A percentile compares a stretch with the other conserved stretches of the same genome.
Evolutionary conservation across 768 basidiomycete species (phyloP).

Genomic region (Auricularia heimuer): DNA sequence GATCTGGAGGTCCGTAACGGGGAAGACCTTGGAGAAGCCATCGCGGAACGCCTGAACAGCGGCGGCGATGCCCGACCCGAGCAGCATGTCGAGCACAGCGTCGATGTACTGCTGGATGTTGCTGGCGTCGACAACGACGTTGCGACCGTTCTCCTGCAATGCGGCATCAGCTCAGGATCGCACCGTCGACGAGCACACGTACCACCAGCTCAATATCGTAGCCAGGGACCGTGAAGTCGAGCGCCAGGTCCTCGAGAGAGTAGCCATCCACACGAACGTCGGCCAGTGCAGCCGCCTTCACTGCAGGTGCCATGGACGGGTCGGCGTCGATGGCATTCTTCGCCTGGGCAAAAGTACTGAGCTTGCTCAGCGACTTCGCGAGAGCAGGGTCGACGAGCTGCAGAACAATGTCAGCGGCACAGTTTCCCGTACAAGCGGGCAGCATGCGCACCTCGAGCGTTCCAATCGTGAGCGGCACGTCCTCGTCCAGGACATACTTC

Average conservation of each 20-base stretch:
- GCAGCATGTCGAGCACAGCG: conserved; percentile 79
- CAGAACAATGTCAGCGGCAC: neutral
- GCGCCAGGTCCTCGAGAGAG: conserved; percentile 74
- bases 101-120: conserved; percentile 86
- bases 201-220: conserved; percentile 89
- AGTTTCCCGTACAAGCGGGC: neutral
- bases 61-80: conserved; percentile 65
- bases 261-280: conserved; percentile 50
- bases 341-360: conserved; percentile 41
- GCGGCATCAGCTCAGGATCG: neutral
- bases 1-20: conserved; percentile 78
- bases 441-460: conserved; percentile 54
- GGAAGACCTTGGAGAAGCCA: conserved; percentile 94
- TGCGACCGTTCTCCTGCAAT: conserved; percentile 62
- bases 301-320: conserved; percentile 15
- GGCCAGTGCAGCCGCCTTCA: conserved; percentile 19
- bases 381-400: conserved; percentile 79
- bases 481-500: conserved; percentile 78
- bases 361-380: conserved; percentile 73
- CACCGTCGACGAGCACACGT: conserved; percentile 17
- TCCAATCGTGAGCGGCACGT: conserved; percentile 74
- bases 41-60: conserved; percentile 90
- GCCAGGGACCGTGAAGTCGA: conserved; percentile 96
- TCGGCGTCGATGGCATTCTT: conserved; percentile 39
- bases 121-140: conserved; percentile 70